Percentiles rank a stretch among this genome's conserved stretches.
Conservation (phyloP, 2,329 filamentous ascomycete genomes). For the Graphium sp. region DNA sequence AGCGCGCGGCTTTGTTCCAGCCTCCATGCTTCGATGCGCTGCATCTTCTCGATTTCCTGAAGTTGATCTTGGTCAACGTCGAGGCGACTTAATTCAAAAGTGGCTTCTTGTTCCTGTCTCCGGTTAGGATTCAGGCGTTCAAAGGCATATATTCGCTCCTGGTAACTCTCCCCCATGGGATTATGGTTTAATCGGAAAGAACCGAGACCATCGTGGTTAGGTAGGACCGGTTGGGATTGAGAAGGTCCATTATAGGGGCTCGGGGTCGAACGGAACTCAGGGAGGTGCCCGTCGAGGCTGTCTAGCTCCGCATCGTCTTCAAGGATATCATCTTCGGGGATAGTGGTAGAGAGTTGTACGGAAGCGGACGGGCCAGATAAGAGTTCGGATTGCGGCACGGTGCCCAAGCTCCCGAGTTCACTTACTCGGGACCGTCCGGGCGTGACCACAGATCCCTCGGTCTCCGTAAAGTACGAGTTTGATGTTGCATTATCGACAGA, state of each 20-base stretch:
- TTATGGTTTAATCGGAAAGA: conserved; percentile 56
- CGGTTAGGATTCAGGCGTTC: conserved; percentile 68
- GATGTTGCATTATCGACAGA: conserved; percentile 44
- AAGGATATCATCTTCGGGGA: conserved; percentile 15
- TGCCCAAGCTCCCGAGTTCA: conserved; percentile 65
- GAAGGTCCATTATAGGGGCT: conserved; percentile 26
- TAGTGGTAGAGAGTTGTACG: conserved; percentile 13
- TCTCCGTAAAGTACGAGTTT: conserved; percentile 51
- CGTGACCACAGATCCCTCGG: conserved; percentile 46
- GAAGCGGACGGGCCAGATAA: conserved; percentile 9
- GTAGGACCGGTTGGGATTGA: conserved; percentile 56
- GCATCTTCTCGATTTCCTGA: conserved; percentile 57
- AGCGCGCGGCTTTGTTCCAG: conserved; percentile 77
- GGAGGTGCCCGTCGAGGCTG: conserved; percentile 80
- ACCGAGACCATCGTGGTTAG: conserved; percentile 80
- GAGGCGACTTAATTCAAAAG: conserved; percentile 29
- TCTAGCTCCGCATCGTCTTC: conserved; percentile 72
- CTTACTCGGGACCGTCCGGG: conserved; percentile 57
- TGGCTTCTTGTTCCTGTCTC: conserved; percentile 35
- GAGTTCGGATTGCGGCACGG: conserved; percentile 12
- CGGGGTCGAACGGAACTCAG: conserved; percentile 60
- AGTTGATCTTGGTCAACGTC: conserved; percentile 35
- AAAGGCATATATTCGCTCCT: conserved; percentile 80
- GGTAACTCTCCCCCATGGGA: conserved; percentile 37
- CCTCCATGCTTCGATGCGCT: conserved; percentile 81